Percentiles rank a stretch among this genome's conserved stretches.
Conservation (phyloP, 139 green algal genomes). For the Tetraselmis striata region DNA sequence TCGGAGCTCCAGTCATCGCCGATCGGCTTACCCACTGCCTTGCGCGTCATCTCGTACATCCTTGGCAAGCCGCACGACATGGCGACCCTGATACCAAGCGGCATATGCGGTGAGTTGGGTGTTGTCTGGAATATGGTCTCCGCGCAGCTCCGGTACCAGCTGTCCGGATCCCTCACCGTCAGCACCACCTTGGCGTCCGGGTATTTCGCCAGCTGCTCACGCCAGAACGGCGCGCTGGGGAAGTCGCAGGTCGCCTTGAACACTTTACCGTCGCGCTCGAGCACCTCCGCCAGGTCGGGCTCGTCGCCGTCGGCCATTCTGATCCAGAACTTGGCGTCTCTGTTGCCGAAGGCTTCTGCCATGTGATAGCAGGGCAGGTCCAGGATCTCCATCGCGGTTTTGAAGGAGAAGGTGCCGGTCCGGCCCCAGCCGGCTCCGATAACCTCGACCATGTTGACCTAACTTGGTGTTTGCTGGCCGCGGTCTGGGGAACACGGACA, state of each 20-base stretch:
- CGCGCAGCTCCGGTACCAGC: conserved; percentile 12
- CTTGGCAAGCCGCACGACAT: too few species aligned
- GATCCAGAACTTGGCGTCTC: too few species aligned
- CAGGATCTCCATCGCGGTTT: conserved; percentile 11
- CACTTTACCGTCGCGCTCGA: too few species aligned
- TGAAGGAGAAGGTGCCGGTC: conserved; percentile 9
- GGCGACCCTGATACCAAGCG: too few species aligned
- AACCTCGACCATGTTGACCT: too few species aligned
- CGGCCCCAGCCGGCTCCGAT: conserved; percentile 8
- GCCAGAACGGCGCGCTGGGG: conserved; percentile 9
- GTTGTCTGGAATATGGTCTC: conserved; percentile 18
- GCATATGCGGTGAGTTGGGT: too few species aligned
- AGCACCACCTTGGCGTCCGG: conserved; percentile 13
- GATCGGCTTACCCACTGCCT: not conserved
- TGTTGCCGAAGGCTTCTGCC: not conserved
- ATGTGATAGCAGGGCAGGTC: conserved; percentile 16
- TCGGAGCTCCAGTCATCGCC: not conserved
- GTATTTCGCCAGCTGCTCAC: conserved; percentile 11
- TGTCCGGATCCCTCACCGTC: conserved; percentile 16
- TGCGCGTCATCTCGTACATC: too few species aligned
- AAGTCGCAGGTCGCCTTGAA: conserved; percentile 1
- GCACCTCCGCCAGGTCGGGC: not conserved
- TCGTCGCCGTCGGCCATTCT: not conserved
- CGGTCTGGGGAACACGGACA: too few species aligned
- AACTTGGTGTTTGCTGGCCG: too few species aligned